Base-by-base conservation (phyloP, 2,329 filamentous ascomycete species). In the Neofusicoccum parvum region DNA sequence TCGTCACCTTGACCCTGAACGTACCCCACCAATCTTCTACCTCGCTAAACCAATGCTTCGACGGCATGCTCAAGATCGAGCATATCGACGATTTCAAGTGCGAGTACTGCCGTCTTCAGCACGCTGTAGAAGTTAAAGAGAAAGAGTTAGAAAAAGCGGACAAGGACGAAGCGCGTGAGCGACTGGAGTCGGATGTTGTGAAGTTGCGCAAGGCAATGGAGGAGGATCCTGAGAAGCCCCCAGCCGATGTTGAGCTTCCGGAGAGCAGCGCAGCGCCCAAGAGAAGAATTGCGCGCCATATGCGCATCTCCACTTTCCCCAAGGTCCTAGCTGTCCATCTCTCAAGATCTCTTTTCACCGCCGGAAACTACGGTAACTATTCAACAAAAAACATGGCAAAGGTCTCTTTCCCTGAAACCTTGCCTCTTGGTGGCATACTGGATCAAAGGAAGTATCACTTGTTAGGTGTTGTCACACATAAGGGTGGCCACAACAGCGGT, bases 21-120 rank as follows among this genome's bases (percentile, higher is more conserved):
- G 95, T 99, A 3, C 95, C 95, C 0, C 92, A 95, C 75, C 87
- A 89, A 53, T 77, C 77, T 59, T 90, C 92, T 2, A 94, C 94
- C 0, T 90, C 92, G 0, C 84, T 99, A 15, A 93, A 90, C 73
- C 85, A 88, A 9, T 99, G 95, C 77, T 95, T 99, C 72, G 95
- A 99, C 72, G 91, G 91, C 46, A 90, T 97, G 78, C 89, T 99
- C 70, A 97, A 97, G 79, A 92, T 92, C 0, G 95, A 99, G 77
- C 90, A 93, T 75, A 97, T 99, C 69, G 94, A 98, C 68, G 95
- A 97, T 75, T 99, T 96, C 82, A 94, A 92, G 71, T 99, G 95
- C 80, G 95, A 97, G 72, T 91, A 89, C 79, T 99, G 95, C 74
- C 88, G 93, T 23, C 83, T 99, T n/a, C 79, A 92, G 49, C 91